A percentile compares a stretch with the other conserved stretches of the same genome.
Conservation (phyloP, 768 basidiomycete genomes). For the Termitomyces sp. region DNA sequence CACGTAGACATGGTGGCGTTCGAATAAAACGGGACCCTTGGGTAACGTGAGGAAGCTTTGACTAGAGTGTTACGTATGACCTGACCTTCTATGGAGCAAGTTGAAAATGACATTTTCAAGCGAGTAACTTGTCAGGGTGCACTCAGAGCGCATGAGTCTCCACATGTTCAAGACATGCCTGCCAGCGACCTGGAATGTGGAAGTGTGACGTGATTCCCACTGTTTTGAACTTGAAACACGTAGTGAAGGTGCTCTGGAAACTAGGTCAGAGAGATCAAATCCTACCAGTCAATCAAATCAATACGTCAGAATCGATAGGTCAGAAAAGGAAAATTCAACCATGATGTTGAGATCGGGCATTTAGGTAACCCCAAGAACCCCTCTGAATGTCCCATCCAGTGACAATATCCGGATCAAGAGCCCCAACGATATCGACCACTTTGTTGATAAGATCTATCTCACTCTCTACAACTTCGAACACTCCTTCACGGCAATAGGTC, state of each 20-base stretch:
- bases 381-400: constrained; percentile 90
- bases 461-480: constrained; percentile 48
- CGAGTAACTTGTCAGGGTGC: constrained; percentile 70
- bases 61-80: neutral
- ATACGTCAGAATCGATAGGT: neutral
- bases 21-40: constrained; percentile 75
- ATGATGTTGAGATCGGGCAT: constrained; percentile 54
- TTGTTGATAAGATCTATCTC: constrained; percentile 83
- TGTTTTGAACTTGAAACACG: constrained; percentile 40
- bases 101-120: constrained; percentile 91
- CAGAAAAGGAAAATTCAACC: constrained; percentile 34
- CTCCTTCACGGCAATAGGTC: constrained; percentile 28
- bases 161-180: constrained; percentile 91
- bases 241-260: constrained; percentile 68
- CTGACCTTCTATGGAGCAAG: constrained; percentile 68
- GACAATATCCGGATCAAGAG: constrained; percentile 87
- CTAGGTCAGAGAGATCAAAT: constrained; percentile 63
- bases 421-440: constrained; percentile 65
- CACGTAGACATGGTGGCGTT: constrained; percentile 57
- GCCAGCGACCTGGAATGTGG: constrained; percentile 80
- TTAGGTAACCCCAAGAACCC: constrained; percentile 87
- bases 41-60: neutral
- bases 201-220: constrained; percentile 71
- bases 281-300: constrained; percentile 37
- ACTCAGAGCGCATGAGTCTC: constrained; percentile 87